Conservation (phyloP, 2,329 filamentous ascomycete genomes). For the Claviceps paspali region DNA sequence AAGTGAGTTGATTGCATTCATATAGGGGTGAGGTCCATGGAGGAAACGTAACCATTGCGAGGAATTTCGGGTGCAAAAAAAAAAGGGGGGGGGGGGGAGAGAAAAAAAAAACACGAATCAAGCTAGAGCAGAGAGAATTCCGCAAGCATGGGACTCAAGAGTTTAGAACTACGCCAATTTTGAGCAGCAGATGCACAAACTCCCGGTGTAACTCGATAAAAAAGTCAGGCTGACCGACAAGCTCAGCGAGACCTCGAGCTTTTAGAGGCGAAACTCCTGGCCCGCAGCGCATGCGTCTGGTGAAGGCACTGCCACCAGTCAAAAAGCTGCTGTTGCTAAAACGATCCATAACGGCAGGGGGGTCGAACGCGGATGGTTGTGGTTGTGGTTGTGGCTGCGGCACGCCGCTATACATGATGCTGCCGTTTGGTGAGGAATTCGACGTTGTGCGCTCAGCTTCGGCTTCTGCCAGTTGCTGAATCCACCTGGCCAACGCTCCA, state of each 20-base stretch:
- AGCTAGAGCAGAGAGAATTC: no score
- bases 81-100: no score
- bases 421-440: slow-evolving; percentile 26
- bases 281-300: slow-evolving; percentile 41
- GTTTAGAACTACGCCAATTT: slow-evolving; percentile 39
- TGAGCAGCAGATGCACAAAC: slow-evolving; percentile 48
- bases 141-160: slow-evolving; percentile 17
- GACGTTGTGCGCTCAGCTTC: slow-evolving; percentile 42
- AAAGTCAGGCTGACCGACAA: slow-evolving; percentile 51
- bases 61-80: no score
- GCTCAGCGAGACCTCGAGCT: slow-evolving; percentile 46
- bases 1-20: no score
- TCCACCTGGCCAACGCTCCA: slow-evolving; percentile 48
- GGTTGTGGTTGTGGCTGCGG: slow-evolving; percentile 14
- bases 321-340: slow-evolving; percentile 42
- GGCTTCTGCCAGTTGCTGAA: slow-evolving; percentile 46
- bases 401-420: slow-evolving; percentile 23
- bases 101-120: neutral
- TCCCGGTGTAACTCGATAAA: slow-evolving; percentile 50
- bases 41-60: no score
- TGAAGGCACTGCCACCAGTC: slow-evolving; percentile 38
- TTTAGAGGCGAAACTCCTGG: slow-evolving; percentile 40
- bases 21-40: no score
- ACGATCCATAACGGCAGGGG: slow-evolving; percentile 19
- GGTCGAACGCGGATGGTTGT: slow-evolving; percentile 15